A percentile compares a stretch with the other conserved stretches of the same genome.
Conservation (phyloP, 805 yeast species). For the Lachancea mirantina region DNA sequence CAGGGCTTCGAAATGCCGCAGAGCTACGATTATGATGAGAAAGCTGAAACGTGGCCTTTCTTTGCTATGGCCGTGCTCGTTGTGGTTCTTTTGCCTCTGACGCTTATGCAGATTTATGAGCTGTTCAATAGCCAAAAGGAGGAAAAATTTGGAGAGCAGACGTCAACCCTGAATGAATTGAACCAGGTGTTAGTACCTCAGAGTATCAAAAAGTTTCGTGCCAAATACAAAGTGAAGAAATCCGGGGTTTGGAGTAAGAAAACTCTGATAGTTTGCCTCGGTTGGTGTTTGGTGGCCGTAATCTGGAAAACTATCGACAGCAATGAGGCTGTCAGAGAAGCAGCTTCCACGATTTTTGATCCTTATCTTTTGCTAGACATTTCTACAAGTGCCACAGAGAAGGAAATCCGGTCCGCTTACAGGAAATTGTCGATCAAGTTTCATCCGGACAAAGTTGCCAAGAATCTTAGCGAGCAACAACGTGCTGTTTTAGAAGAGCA, state of each 20-base stretch:
- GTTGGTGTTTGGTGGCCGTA: conserved; percentile 54
- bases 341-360: conserved; percentile 53
- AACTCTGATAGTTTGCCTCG: conserved; percentile 33
- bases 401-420: conserved; percentile 72
- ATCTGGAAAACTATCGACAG: conserved; percentile 34
- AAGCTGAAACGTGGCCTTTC: conserved; percentile 89
- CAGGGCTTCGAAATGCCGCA: conserved; percentile 22
- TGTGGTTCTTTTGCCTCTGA: conserved; percentile 60
- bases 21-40: conserved; percentile 63
- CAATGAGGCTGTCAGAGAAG: conserved; percentile 40
- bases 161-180: conserved; percentile 11
- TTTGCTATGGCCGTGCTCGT: conserved; percentile 68
- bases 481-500: conserved; percentile 58
- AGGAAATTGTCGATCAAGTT: conserved; percentile 79
- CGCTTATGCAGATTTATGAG: conserved; percentile 32
- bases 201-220: conserved; percentile 20
- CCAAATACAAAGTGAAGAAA: conserved; percentile 13
- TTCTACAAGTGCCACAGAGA: conserved; percentile 59
- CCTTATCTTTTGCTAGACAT: conserved; percentile 85
- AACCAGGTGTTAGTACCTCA: conserved; percentile 17
- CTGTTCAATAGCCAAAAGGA: conserved; percentile 12
- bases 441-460: conserved; percentile 89
- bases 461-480: conserved; percentile 49
- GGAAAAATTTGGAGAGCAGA: conserved; percentile 6
- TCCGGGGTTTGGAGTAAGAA: conserved; percentile 18